Evolutionary conservation across 1,139 yeast species (phyloP), one percentile per base, ranked within the genome.

Genomic region (Sugiyamaella xylanicola): DNA sequence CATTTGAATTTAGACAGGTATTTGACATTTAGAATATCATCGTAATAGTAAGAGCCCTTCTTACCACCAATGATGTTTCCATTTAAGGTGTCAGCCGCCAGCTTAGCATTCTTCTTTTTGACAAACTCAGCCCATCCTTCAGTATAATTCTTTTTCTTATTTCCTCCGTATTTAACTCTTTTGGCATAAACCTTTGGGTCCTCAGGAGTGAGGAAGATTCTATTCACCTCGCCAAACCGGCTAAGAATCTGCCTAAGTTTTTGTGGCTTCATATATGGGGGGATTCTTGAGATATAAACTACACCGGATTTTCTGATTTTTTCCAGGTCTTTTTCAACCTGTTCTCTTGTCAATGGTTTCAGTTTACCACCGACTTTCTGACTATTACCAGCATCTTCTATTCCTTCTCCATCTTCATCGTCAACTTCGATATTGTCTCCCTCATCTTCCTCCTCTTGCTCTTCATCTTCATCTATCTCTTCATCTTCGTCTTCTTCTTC

Each of bases 81-180:
- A 68, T 93, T 95, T 64, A 95, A 74, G 0, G 97, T 87, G 5
- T 78, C 77, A 3, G 95, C 96, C 60, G 96, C 92, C 29, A 90
- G 72, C 70, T 93, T 93, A 1, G 99, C 99, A 65, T 91, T 88
- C 64, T 80, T 81, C 69, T 93, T 93, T 66, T 83, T 82, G 16
- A 80, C 75, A 72, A 89, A 95, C 72, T 93, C 99, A 5, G 89
- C 95, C 99, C 99, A 93, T 5, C 99, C 99, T 75, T 95, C 99
- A 16, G 87, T 88, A 68, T 82, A 95, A 71, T 82, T 86, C 68
- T 81, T 81, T 74, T 92, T 92, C 72, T 90, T 91, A 71, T 93
- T 95, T n/a, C 99, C 99, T 15, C 98, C 98, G 61, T 83, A 82
- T 64, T 87, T 87, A 16, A 88, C 84, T 65, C 99, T 77, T 55